Evolutionary conservation across 306 rosid genomes (phyloP), one percentile per base, ranked within the genome.

Genomic region (Arachis stenosperma): DNA sequence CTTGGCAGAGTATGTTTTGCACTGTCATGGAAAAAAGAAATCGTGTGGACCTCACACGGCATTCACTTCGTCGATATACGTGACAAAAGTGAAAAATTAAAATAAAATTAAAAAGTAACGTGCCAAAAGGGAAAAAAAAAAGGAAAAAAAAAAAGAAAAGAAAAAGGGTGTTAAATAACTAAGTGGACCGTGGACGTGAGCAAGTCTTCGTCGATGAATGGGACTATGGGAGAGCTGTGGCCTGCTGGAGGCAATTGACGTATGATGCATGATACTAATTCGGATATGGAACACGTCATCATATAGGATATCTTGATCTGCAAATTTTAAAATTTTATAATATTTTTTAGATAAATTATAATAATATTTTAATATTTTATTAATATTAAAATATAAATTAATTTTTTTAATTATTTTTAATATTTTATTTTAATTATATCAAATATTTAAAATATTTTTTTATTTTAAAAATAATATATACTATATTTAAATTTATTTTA

Each of bases 21-120:
- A 39, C 36, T 22, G 9, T 22, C 9, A 0, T 4, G 42, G 7
- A 17, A 5, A 33, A 33, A 33, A 63, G 43, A 67, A 73, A 71
- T 70, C 44, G 68, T 33, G 89, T 86, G 87, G 85, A 87, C 36
- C 87, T 78, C 87, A 81, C 90, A 86, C 85, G 87, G 80, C 48
- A 59, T 61, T 14, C 44, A 33, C 70, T 15, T 51, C 8, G 61
- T 12, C 8, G n/a, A 65, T 67, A 15, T 15, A 61, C 11, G 52
- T 9, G 59, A 63, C 55, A 40, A 46, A 8, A 40, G 50, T 54
- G 56, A 70, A 63, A 29, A 51, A 66, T 41, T 6, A 6, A 37
- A 3, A 5, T 48, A 12, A 17, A 17, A 17, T 17, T 17, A 17
- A 5, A 27, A 27, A 11, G 6, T 65, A 22, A 10, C 15, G 54